Evolutionary conservation across 331 rosid genomes (phyloP), one percentile per base, ranked within the genome.

Genomic region (Ulmus americana): DNA sequence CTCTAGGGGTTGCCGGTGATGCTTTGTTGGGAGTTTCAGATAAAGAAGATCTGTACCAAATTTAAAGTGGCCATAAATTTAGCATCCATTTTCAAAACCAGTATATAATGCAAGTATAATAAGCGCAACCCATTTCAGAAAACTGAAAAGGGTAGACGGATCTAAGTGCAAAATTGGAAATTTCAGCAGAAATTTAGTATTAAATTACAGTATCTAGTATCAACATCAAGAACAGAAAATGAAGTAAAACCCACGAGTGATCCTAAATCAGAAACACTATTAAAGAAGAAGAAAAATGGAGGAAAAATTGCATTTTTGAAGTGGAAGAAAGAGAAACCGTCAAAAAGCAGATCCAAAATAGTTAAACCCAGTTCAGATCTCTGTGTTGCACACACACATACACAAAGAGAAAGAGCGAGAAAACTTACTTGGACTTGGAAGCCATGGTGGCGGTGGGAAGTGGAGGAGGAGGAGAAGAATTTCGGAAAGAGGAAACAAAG

Each of bases 1-100:
- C 86, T 71, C 89, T 82, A 5, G 98, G 95, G 6, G 96, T 86
- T 56, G 83, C 86, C n/a, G 90, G 90, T 44, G 97, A 80, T 50
- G 86, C 62, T 72, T 87, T 89, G 69, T 74, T 79, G 44, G 87
- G 78, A 53, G 69, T 52, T 47, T 68, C 79, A 15, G 88, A 77
- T 61, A 83, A 70, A 78, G 76, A 59, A 65, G 96, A 88, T 87
- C 98, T 89, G 81, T 75, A 47, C 73, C 56, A 81, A 43, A 48
- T 74, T 76, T 74, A 16, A 61, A 18, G 14, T 6, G 6, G 45
- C 45, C 76, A 55, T 49, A 61, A 42, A 50, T 22, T 50, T 10
- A 6, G 7, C 8, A 6, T 14, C 2, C 3, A 50, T 50, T 15
- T n/a, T 14, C 16, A 18, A 48, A 28, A 39, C 13, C 45, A 54